Conservation (phyloP, 768 basidiomycete genomes). For the Neoboletus brunneissimus region DNA sequence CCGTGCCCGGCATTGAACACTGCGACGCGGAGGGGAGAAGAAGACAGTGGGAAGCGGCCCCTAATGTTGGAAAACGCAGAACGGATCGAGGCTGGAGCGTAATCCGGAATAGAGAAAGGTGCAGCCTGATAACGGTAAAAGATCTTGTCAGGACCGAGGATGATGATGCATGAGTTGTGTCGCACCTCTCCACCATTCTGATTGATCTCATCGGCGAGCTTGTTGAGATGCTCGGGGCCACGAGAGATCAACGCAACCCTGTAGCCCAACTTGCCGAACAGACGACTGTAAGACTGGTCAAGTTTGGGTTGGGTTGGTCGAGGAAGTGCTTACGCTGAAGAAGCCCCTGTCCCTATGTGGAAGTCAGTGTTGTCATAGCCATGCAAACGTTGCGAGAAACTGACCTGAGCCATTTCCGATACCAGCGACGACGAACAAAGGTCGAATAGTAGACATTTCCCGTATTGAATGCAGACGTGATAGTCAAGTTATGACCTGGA, state of each 20-base stretch:
- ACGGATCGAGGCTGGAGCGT: slow-evolving; percentile 50
- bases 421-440: slow-evolving; percentile 60
- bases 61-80: slow-evolving; percentile 48
- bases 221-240: slow-evolving; percentile 48
- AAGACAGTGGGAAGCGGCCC: slow-evolving; percentile 42
- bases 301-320: not conserved
- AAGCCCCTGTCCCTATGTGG: slow-evolving; percentile 51
- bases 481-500: not conserved
- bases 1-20: slow-evolving; percentile 61
- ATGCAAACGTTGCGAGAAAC: not conserved
- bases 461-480: slow-evolving; percentile 2
- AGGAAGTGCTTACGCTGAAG: slow-evolving; percentile 47
- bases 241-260: slow-evolving; percentile 65
- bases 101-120: slow-evolving; percentile 52
- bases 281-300: slow-evolving; percentile 39
- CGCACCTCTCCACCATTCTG: slow-evolving; percentile 54
- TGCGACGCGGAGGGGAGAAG: slow-evolving; percentile 55
- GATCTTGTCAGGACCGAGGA: not conserved
- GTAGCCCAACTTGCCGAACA: slow-evolving; percentile 63
- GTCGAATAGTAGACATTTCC: slow-evolving; percentile 37
- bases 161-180: slow-evolving; percentile 4
- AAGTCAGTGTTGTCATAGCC: not conserved
- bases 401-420: slow-evolving; percentile 41
- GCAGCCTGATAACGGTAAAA: slow-evolving; percentile 42
- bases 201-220: slow-evolving; percentile 54